A percentile compares a stretch with the other conserved stretches of the same genome.
Conservation (phyloP, 164 flowering plant genomes). For the Malania oleifera region DNA sequence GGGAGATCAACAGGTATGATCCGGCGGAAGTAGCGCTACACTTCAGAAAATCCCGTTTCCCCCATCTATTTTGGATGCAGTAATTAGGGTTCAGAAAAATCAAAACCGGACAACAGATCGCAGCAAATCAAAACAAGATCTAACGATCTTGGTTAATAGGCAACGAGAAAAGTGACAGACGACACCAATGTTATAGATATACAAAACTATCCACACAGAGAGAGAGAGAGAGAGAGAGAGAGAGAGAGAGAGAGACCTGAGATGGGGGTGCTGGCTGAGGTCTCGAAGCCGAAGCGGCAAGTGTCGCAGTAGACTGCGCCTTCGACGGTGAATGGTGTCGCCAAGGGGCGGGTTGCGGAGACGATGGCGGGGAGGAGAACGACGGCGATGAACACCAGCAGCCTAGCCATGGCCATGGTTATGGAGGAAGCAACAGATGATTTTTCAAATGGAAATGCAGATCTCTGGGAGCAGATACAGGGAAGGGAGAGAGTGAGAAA, state of each 20-base stretch:
- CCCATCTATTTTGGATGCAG: too few relatives aligned
- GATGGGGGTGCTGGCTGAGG: constrained; percentile 50
- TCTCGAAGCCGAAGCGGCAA: constrained; percentile 70
- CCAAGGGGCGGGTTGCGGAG: constrained; percentile 26
- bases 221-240: background rate
- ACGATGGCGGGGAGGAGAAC: constrained; percentile 41
- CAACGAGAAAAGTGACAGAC: too few relatives aligned
- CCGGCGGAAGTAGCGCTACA: too few relatives aligned
- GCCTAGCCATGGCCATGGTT: constrained; percentile 27
- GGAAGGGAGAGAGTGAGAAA: background rate
- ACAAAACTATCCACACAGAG: too few relatives aligned
- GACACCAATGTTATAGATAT: background rate
- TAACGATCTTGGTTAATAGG: too few relatives aligned
- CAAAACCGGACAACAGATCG: too few relatives aligned
- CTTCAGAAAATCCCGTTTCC: too few relatives aligned
- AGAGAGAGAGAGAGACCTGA: constrained; percentile 29
- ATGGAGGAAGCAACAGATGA: too few relatives aligned
- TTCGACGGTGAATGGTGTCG: constrained; percentile 24
- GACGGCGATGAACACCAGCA: constrained; percentile 31
- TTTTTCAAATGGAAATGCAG: background rate
- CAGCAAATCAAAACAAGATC: too few relatives aligned
- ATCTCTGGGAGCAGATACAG: background rate
- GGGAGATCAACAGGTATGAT: too few relatives aligned
- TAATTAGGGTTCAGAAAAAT: too few relatives aligned
- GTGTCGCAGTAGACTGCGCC: constrained; percentile 72